A percentile compares a stretch with the other conserved stretches of the same genome.
Evolutionary conservation across 23 red algal species (phyloP).

Genomic region (Gracilaria gracilis): DNA sequence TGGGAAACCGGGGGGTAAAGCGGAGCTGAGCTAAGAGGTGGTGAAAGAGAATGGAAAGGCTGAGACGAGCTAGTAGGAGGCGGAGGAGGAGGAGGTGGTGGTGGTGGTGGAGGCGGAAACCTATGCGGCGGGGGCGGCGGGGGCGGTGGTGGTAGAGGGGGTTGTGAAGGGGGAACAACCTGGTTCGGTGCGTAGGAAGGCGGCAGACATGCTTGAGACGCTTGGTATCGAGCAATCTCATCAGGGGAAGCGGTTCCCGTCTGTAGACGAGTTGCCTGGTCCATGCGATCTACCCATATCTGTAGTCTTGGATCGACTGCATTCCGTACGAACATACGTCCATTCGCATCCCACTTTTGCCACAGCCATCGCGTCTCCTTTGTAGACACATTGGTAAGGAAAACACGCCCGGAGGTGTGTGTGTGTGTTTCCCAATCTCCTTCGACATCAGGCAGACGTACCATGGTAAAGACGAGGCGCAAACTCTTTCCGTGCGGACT

Average conservation of each 20-base stretch:
- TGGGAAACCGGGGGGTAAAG: slow-evolving; percentile 24
- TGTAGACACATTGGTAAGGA: slow-evolving; percentile 57
- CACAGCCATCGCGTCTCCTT: slow-evolving; percentile 68
- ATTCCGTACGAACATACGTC: slow-evolving; percentile 64
- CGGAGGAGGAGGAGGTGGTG: slow-evolving; percentile 13
- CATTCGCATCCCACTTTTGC: slow-evolving; percentile 74
- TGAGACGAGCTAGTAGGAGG: background rate
- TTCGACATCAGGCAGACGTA: slow-evolving; percentile 50
- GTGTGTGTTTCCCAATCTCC: slow-evolving; percentile 51
- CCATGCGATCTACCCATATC: slow-evolving; percentile 66
- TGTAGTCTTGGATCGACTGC: slow-evolving; percentile 38
- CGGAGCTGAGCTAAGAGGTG: slow-evolving; percentile 3
- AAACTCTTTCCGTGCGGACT: background rate
- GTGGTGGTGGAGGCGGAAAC: slow-evolving; percentile 41
- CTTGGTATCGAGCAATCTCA: slow-evolving; percentile 33
- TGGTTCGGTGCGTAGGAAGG: background rate
- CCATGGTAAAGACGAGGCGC: slow-evolving; percentile 3
- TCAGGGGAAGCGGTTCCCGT: slow-evolving; percentile 50
- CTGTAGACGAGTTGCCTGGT: slow-evolving; percentile 4
- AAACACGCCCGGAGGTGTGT: slow-evolving; percentile 64
- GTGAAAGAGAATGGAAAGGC: slow-evolving; percentile 28
- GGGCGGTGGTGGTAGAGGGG: background rate
- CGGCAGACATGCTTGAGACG: background rate
- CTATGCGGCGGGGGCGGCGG: slow-evolving; percentile 7
- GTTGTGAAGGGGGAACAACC: background rate